Conservation (phyloP, 371 early-diverging fungal species). For the Rhizopus microsporus region DNA sequence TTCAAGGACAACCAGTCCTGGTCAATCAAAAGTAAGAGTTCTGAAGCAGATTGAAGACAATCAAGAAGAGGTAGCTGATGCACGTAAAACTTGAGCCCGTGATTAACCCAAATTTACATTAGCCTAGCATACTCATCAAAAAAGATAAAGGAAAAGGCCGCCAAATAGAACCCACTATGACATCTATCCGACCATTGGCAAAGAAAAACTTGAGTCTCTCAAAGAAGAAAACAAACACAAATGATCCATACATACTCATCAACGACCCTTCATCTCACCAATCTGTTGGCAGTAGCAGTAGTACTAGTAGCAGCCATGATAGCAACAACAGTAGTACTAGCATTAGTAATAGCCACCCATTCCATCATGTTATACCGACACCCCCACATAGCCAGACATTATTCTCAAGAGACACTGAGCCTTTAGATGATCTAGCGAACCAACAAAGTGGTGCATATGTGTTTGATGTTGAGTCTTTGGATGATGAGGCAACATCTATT, state of each 20-base stretch:
- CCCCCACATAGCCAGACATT: neutral
- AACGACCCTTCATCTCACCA: neutral
- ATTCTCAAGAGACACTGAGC: too few relatives aligned
- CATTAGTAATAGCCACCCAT: too few relatives aligned
- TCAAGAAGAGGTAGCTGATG: too few relatives aligned
- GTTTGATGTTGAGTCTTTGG: neutral
- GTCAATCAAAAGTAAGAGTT: too few relatives aligned
- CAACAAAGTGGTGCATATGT: neutral
- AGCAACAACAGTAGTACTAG: too few relatives aligned
- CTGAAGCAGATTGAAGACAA: too few relatives aligned
- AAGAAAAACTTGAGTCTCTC: constrained; percentile 16
- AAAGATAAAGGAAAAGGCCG: constrained; percentile 23
- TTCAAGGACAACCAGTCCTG: too few relatives aligned
- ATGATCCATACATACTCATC: neutral
- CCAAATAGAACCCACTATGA: neutral
- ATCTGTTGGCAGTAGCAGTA: neutral
- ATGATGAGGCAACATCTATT: neutral
- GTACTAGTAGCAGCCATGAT: too few relatives aligned
- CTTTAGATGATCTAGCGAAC: neutral
- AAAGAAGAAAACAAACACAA: neutral
- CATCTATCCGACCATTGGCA: neutral
- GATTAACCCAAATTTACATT: neutral
- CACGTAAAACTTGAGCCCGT: too few relatives aligned
- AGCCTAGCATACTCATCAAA: neutral
- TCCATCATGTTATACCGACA: too few relatives aligned